Evolutionary conservation across 1,284 basidiomycete genomes (phyloP), one percentile per base, ranked within the genome.

Genomic region (Vanrija humicola): DNA sequence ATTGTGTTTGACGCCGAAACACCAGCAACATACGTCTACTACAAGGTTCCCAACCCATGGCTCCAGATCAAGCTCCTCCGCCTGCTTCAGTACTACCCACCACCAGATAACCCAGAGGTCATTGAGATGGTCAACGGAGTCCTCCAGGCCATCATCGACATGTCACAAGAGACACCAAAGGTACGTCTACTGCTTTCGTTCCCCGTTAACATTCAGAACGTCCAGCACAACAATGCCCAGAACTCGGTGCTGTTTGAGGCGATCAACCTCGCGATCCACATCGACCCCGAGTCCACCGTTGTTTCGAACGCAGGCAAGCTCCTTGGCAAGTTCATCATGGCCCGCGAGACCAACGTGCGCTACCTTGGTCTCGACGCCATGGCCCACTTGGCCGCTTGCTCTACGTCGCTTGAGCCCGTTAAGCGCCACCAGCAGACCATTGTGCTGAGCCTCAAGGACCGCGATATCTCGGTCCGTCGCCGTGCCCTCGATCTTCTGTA

Each of bases 191-290:
- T 25, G 18, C 19, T 2, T 7, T 2, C n/a, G 40, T 25, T 38
- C 16, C 28, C 6, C 46, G 53, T 57, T 64, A 44, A 64, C 50
- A 19, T 34, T 21, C 55, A 91, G 65, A 98, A 98, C 66, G 89
- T 98, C 14, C 96, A 98, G 71, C 96, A 98, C 73, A 97, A 96
- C 75, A 98, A 98, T 67, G 96, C 95, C 12, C 93, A 96, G 71
- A 94, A 98, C 72, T 90, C 96, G 4, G 86, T 99, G n/a, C 82
- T 98, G 9, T 98, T 98, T 68, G 96, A 99, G 77, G 95, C 95
- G 6, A 98, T 98, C 71, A 84, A 93, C 63, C 86, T 98, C 45
- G 94, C 93, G 15, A 98, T 99, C 62, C 96, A 99, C 75, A 78
- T 98, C 58, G 93, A 98, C 74, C 87, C 91, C 42, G 90, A 86